A percentile compares a stretch with the other conserved stretches of the same genome.
phyloP scores from a whole-genome alignment of 192 early-diverging fungal species.

The Mortierella hygrophila region DNA sequence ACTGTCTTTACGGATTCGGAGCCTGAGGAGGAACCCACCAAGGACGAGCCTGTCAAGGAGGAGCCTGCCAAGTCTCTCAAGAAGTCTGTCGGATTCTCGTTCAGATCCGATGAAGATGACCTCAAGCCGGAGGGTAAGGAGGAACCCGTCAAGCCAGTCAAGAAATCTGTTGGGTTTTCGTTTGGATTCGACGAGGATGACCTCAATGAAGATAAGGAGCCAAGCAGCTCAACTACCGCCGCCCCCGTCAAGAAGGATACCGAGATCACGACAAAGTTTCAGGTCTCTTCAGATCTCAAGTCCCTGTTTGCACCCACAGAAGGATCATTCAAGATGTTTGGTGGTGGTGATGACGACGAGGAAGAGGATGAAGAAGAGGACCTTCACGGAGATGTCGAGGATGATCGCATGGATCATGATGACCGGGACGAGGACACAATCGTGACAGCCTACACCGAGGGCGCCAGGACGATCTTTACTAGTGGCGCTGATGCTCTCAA shows the following conservation, averaged over 20 bases:
- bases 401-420: conserved; percentile 26
- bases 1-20: conserved; percentile 26
- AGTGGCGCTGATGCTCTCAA: conserved; percentile 23
- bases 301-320: conserved; percentile 44
- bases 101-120: neutral
- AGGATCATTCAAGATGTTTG: conserved; percentile 64
- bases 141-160: neutral
- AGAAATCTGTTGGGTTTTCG: conserved; percentile 50
- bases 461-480: conserved; percentile 31
- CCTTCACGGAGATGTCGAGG: conserved; percentile 37
- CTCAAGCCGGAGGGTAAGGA: neutral
- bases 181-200: conserved; percentile 35
- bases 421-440: conserved; percentile 18
- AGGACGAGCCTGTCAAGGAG: neutral
- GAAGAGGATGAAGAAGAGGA: conserved; percentile 35
- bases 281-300: conserved; percentile 43
- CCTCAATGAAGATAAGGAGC: conserved; percentile 25
- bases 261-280: conserved; percentile 27
- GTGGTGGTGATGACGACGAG: conserved; percentile 53
- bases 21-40: neutral
- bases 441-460: conserved; percentile 25
- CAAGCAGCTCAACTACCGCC: neutral
- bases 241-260: conserved; percentile 10
- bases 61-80: neutral
- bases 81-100: neutral